These are phyloP conservation scores for Nakazawaea populi DNA, from an alignment of 805 yeast genomes.

Conservation along the genomic window DNA sequence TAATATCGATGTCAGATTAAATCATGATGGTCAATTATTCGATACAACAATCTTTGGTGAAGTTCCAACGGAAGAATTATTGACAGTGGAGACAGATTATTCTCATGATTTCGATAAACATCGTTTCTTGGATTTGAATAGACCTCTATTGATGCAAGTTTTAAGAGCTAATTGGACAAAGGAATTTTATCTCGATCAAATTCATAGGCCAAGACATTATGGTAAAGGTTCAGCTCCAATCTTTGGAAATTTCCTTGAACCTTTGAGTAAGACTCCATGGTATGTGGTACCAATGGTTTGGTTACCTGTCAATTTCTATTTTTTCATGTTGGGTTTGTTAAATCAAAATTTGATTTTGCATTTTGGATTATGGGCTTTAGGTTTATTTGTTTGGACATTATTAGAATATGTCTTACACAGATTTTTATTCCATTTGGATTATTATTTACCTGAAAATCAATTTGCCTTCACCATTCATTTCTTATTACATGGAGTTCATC, in stretches of 20 bases:
- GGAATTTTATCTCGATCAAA: slow-evolving; percentile 91
- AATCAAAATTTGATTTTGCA: slow-evolving; percentile 42
- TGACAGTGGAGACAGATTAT: slow-evolving; percentile 77
- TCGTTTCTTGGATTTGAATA: slow-evolving; percentile 78
- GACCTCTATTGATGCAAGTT: slow-evolving; percentile 80
- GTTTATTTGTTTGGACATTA: slow-evolving; percentile 91
- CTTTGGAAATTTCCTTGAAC: slow-evolving; percentile 93
- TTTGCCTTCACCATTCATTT: slow-evolving; percentile 78
- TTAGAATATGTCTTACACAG: slow-evolving; percentile 87
- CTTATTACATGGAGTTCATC: slow-evolving; percentile 93
- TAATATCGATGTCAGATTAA: slow-evolving; percentile 51
- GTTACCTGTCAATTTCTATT: slow-evolving; percentile 72
- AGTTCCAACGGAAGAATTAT: slow-evolving; percentile 66
- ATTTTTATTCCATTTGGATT: slow-evolving; percentile 88
- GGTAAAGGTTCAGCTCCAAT: slow-evolving; percentile 96
- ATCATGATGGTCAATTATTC: slow-evolving; percentile 28
- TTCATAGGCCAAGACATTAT: slow-evolving; percentile 96
- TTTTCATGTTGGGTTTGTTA: slow-evolving; percentile 53
- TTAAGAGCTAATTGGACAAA: slow-evolving; percentile 69
- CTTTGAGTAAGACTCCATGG: slow-evolving; percentile 90
- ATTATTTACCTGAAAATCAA: slow-evolving; percentile 76
- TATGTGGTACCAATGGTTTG: slow-evolving; percentile 83
- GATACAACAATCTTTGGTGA: slow-evolving; percentile 56
- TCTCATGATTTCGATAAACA: slow-evolving; percentile 66
- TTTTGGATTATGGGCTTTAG: slow-evolving; percentile 59